A percentile compares a stretch with the other conserved stretches of the same genome.
These are phyloP conservation scores for Alternaria angustiovoidea DNA, from an alignment of 2,329 filamentous ascomycete genomes.

Conservation along the genomic window DNA sequence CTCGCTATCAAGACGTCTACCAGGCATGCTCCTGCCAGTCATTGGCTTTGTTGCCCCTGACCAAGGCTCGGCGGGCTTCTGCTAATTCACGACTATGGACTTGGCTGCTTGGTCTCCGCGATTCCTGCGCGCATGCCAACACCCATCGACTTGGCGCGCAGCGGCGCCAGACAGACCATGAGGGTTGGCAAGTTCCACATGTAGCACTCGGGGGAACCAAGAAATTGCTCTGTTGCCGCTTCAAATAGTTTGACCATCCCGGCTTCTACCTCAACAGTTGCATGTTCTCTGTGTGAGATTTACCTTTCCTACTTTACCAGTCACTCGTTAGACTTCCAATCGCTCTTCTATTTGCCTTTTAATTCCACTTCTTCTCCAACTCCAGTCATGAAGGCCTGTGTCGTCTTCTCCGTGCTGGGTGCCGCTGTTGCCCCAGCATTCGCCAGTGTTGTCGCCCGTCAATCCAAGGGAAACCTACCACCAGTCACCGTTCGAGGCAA, in stretches of 20 bases:
- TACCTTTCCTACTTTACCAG: slow-evolving; percentile 40
- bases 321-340: slow-evolving; percentile 48
- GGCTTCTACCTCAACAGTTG: slow-evolving; percentile 24
- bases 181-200: slow-evolving; percentile 51
- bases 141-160: slow-evolving; percentile 41
- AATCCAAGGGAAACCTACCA: slow-evolving; percentile 54
- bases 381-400: slow-evolving; percentile 42
- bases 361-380: slow-evolving; percentile 31
- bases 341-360: slow-evolving; percentile 37
- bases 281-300: slow-evolving; percentile 40
- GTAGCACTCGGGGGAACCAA: slow-evolving; percentile 36
- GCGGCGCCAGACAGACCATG: slow-evolving; percentile 40
- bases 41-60: slow-evolving; percentile 37
- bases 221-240: slow-evolving; percentile 34
- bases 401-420: slow-evolving; percentile 36
- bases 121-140: slow-evolving; percentile 37
- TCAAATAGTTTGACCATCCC: slow-evolving; percentile 43
- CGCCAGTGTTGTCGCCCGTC: slow-evolving; percentile 34
- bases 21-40: slow-evolving; percentile 20
- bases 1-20: slow-evolving; percentile 13
- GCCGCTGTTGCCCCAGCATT: slow-evolving; percentile 39
- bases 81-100: slow-evolving; percentile 31
- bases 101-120: slow-evolving; percentile 46
- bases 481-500: slow-evolving; percentile 68
- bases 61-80: slow-evolving; percentile 47